Base-by-base conservation (phyloP, 2,329 filamentous ascomycete species). In the Microdochium paspali region DNA sequence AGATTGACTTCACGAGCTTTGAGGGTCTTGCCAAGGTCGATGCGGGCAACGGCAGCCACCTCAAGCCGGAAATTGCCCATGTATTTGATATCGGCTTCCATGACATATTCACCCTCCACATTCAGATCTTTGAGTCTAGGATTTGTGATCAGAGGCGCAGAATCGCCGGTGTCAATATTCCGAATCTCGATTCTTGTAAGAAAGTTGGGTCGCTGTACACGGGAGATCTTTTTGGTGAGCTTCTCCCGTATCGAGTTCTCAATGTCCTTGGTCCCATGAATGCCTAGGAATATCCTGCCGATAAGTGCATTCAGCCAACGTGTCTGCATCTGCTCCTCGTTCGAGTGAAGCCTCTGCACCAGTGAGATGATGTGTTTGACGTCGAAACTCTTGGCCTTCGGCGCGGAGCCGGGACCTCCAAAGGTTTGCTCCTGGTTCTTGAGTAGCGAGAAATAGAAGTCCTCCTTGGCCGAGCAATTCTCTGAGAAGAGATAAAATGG, bases 401-500 rank as follows among this genome's bases (percentile, higher is more conserved):
- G 89, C 1, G 82, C 77, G 20, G 72, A 71, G 47, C 75, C 71
- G 21, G 72, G 71, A 2, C 71, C 68, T 32, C 75, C 73, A 49
- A 80, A 73, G 15, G 78, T 77, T 56, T 84, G 82, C 55, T 90
- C 84, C 61, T 95, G 87, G 53, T 90, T 94, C 57, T 84, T 82
- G 32, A 98, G 72, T 56, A 98, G 73, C 12, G 91, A 87, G 66
- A 95, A 91, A 64, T 98, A 98, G 66, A 98, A 97, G 62, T 98
- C 93, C 65, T 98, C 93, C 65, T 98, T 98, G 44, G 93, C 89
- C 0, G 90, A 95, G 62, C 88, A 88, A 59, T 94, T 95, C 55
- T 97, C 90, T 0, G 88, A 94, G 65, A 97, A 98, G 4, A 98
- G 73, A 60, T 84, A 97, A 67, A 96, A 97, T 0, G 93, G 90